Percentiles rank a stretch among this genome's conserved stretches.
phyloP scores from a whole-genome alignment of 331 rosid genomes.

The Phaseolus coccineus region DNA sequence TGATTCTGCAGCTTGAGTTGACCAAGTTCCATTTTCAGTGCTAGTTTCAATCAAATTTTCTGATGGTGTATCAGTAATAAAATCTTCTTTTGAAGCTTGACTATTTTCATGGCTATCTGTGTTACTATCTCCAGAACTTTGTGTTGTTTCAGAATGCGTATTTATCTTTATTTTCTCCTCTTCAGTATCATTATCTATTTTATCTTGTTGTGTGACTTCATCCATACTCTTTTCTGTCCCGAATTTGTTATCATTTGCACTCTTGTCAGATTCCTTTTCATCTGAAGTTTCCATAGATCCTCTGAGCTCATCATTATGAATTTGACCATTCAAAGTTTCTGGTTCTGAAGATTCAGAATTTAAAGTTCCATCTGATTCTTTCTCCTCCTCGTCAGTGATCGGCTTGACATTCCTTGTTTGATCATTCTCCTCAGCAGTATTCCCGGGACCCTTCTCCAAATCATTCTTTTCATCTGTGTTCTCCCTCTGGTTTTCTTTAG shows the following conservation, averaged over 20 bases:
- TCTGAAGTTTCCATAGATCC: conserved; percentile 39
- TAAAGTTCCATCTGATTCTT: conserved; percentile 33
- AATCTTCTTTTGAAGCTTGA: conserved; percentile 47
- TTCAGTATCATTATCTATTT: conserved; percentile 45
- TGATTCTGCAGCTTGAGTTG: conserved; percentile 58
- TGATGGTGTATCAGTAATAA: conserved; percentile 15
- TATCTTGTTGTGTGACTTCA: conserved; percentile 50
- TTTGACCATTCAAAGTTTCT: conserved; percentile 41
- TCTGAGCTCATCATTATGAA: conserved; percentile 36
- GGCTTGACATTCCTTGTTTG: conserved; percentile 33
- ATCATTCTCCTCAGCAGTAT: conserved; percentile 40
- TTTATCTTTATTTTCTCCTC: conserved; percentile 49
- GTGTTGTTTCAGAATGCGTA: conserved; percentile 35
- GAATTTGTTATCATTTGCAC: conserved; percentile 34
- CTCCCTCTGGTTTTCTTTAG: conserved; percentile 49
- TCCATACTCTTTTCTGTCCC: conserved; percentile 47
- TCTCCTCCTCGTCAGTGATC: conserved; percentile 36
- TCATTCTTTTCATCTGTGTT: conserved; percentile 51
- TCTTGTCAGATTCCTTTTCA: conserved; percentile 41
- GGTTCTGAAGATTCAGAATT: conserved; percentile 48
- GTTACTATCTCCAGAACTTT: conserved; percentile 48
- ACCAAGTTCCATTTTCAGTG: conserved; percentile 56
- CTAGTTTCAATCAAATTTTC: conserved; percentile 53
- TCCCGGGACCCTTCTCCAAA: conserved; percentile 37
- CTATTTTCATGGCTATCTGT: conserved; percentile 43